Evolutionary conservation across 2,329 filamentous ascomycete species (phyloP).

Genomic region (Epichloe scottii): DNA sequence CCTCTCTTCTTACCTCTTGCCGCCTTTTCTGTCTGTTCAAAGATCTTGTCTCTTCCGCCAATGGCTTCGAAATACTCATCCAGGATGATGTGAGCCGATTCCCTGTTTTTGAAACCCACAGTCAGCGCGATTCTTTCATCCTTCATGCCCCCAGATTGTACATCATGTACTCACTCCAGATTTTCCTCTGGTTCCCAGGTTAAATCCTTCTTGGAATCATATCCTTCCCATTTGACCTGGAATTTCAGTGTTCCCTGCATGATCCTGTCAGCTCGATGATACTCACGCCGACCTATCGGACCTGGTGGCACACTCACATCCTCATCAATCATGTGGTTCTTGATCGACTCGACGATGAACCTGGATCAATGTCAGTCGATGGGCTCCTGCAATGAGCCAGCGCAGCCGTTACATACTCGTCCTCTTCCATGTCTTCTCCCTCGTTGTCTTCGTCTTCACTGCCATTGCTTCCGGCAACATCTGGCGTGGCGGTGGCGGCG

Average conservation of each 20-base stretch:
- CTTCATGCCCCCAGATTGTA: not conserved
- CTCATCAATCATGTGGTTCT: constrained; percentile 48
- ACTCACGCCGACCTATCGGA: not conserved
- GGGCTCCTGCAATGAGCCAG: constrained; percentile 12
- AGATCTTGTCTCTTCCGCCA: constrained; percentile 49
- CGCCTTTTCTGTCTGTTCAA: constrained; percentile 37
- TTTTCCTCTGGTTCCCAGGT: constrained; percentile 76
- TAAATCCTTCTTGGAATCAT: constrained; percentile 52
- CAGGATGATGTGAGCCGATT: constrained; percentile 47
- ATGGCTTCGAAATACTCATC: constrained; percentile 49
- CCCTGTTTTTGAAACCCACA: constrained; percentile 23
- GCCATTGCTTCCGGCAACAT: constrained; percentile 13
- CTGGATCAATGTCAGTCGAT: constrained; percentile 25
- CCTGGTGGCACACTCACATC: constrained; percentile 27
- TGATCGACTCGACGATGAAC: constrained; percentile 63
- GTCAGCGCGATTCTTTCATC: not conserved
- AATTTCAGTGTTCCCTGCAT: constrained; percentile 42
- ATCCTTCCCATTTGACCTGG: constrained; percentile 73
- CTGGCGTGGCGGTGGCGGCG: constrained; percentile 10
- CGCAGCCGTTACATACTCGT: constrained; percentile 22
- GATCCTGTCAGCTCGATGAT: constrained; percentile 2
- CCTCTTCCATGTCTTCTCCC: constrained; percentile 28
- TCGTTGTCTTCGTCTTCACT: constrained; percentile 22
- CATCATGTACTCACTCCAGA: constrained; percentile 14
- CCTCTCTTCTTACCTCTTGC: constrained; percentile 46